Conservation (phyloP, 306 rosid species). For the Rosa chinensis region DNA sequence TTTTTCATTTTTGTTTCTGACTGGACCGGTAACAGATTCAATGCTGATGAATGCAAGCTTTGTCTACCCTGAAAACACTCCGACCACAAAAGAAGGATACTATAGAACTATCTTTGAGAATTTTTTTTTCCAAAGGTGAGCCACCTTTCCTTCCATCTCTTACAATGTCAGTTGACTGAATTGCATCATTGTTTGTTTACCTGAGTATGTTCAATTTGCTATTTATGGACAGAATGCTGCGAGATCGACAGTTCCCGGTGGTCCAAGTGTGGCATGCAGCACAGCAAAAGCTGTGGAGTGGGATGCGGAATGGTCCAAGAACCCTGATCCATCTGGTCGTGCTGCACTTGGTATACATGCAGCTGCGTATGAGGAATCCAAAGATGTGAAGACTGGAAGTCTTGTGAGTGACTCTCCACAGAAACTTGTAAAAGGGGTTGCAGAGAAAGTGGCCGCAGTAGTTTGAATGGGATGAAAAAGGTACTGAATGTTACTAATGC, state of each 20-base stretch:
- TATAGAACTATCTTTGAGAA: slow-evolving; percentile 82
- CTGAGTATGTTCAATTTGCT: slow-evolving; percentile 22
- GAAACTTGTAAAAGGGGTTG: slow-evolving; percentile 11
- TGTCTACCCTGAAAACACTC: slow-evolving; percentile 94
- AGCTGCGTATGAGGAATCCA: slow-evolving; percentile 59
- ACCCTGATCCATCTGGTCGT: slow-evolving; percentile 91
- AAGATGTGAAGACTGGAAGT: slow-evolving; percentile 29
- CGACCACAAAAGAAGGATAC: slow-evolving; percentile 88
- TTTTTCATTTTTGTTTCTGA: slow-evolving; percentile 17
- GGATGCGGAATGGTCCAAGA: slow-evolving; percentile 89
- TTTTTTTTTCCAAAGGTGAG: slow-evolving; percentile 84
- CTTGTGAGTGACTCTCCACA: slow-evolving; percentile 33
- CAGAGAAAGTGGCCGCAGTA: slow-evolving; percentile 5
- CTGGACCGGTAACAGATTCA: slow-evolving; percentile 72
- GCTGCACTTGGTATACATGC: slow-evolving; percentile 94
- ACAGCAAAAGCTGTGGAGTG: slow-evolving; percentile 98
- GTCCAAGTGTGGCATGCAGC: slow-evolving; percentile 98
- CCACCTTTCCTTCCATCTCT: neutral
- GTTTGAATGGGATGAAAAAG: slow-evolving; percentile 14
- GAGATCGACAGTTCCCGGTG: slow-evolving; percentile 90
- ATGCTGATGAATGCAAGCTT: slow-evolving; percentile 45
- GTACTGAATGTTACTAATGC: neutral
- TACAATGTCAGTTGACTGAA: neutral
- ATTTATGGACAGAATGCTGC: slow-evolving; percentile 75
- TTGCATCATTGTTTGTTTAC: neutral